phyloP scores from a whole-genome alignment of 352 stramenopile species.

The Blastocystis sp. region DNA sequence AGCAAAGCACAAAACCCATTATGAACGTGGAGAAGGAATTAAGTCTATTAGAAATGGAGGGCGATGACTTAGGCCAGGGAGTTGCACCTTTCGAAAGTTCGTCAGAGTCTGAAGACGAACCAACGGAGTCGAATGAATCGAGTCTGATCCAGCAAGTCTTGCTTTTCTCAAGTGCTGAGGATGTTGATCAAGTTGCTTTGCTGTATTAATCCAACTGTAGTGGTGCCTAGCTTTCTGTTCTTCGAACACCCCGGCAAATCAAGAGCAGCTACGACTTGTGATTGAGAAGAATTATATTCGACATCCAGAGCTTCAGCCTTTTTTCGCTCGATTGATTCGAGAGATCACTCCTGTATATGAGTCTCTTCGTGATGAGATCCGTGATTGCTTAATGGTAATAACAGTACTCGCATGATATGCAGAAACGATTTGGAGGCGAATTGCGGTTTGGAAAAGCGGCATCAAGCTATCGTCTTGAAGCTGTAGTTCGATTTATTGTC shows the following conservation, averaged over 20 bases:
- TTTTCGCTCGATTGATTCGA: not conserved
- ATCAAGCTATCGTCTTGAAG: not conserved
- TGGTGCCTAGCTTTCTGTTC: slow-evolving; percentile 27
- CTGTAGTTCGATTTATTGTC: not conserved
- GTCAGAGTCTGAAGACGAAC: not conserved
- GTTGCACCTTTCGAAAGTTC: not conserved
- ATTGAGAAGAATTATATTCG: not conserved
- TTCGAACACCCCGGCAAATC: not conserved
- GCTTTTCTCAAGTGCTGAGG: not conserved
- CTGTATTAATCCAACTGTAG: not conserved
- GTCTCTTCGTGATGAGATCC: not conserved
- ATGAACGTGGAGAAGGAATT: not conserved
- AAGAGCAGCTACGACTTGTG: not conserved
- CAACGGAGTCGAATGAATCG: not conserved
- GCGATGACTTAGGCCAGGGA: not conserved
- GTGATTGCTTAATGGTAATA: not conserved
- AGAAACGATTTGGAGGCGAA: not conserved
- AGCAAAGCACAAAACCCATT: not conserved
- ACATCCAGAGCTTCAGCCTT: not conserved
- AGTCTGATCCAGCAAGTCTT: not conserved
- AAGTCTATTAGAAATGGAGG: not conserved
- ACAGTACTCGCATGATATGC: not conserved
- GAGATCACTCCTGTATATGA: not conserved
- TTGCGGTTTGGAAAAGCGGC: not conserved
- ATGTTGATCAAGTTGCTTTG: not conserved